Base-by-base conservation (phyloP, 2,329 filamentous ascomycete species). In the Cladosporium sp. region DNA sequence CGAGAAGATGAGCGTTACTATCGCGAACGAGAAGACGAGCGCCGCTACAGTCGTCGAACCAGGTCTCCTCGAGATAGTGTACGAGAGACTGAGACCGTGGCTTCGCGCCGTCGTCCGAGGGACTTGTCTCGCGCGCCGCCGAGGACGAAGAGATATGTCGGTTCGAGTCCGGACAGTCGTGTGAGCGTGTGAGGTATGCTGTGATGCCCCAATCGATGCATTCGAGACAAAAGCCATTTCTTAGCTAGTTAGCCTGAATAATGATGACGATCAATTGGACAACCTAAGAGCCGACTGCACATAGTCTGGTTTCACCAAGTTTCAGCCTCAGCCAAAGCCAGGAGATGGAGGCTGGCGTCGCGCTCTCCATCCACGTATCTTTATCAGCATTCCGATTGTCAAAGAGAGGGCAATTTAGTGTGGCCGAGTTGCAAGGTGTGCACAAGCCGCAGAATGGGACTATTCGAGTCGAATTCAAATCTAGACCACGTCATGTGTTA, bases 61-160 rank as follows among this genome's bases (percentile, higher is more conserved):
- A 18, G 26, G 35, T 57, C 29, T 44, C 33, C 33, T 57, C 14
- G 31, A 26, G 23, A 44, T 35, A 21, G 46, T 56, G 14, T 29
- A 26, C 31, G 46, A 8, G 28, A 49, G 44, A 7, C 18, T 44
- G 50, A 44, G 50, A 35, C 46, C 50, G 16, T 35, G 14, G 26
- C 26, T 56, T 1, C 77, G 84, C 52, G 83, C 81, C 0, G 78
- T 80, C 53, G 83, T 83, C 0, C 73, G 75, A 67, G 78, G 81
- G 0, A 85, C 84, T 65, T 83, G 82, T 0, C 76, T 84, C 12
- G 82, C 80, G 26, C 57, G 33, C 29, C 57, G 31, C 29, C 49
- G 6, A 44, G 37, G 49, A 29, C 57, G 11, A 61, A 65, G 49
- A 33, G 52, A 66, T 57, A 66, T 62, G 64, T 53, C 50, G 50